phyloP scores from a whole-genome alignment of 805 yeast genomes.

The Wickerhamiella alocasiicola region DNA sequence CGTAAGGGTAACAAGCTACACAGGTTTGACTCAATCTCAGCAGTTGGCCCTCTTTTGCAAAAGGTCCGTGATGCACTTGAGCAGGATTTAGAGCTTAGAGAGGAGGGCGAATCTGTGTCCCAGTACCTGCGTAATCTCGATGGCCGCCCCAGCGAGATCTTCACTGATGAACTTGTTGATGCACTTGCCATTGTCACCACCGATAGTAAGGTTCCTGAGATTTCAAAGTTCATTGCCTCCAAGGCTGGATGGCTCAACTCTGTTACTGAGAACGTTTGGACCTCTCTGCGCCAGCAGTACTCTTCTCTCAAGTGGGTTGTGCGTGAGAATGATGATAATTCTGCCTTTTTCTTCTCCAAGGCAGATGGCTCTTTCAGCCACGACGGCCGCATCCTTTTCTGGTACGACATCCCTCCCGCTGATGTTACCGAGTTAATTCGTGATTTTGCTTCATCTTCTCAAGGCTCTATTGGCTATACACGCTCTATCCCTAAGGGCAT shows the following conservation, averaged over 20 bases:
- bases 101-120: constrained; percentile 65
- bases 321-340: constrained; percentile 78
- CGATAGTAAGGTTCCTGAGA: constrained; percentile 38
- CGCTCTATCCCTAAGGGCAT: constrained; percentile 15
- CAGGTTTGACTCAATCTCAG: constrained; percentile 48
- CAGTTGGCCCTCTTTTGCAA: constrained; percentile 43
- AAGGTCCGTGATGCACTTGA: constrained; percentile 61
- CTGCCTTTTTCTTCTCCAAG: constrained; percentile 81
- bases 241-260: constrained; percentile 95
- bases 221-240: constrained; percentile 78
- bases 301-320: constrained; percentile 74
- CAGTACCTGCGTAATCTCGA: constrained; percentile 67
- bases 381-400: constrained; percentile 80
- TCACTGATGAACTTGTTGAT: constrained; percentile 89
- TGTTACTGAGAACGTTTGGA: constrained; percentile 89
- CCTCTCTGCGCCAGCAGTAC: constrained; percentile 64
- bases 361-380: constrained; percentile 90
- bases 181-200: constrained; percentile 73
- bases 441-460: constrained; percentile 26
- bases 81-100: constrained; percentile 61
- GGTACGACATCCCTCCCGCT: constrained; percentile 74
- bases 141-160: constrained; percentile 39
- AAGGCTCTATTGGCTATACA: constrained; percentile 14
- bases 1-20: constrained; percentile 90
- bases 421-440: constrained; percentile 53